Conservation (phyloP, 78 protist genomes). For the Dictyostelium intermedium region DNA sequence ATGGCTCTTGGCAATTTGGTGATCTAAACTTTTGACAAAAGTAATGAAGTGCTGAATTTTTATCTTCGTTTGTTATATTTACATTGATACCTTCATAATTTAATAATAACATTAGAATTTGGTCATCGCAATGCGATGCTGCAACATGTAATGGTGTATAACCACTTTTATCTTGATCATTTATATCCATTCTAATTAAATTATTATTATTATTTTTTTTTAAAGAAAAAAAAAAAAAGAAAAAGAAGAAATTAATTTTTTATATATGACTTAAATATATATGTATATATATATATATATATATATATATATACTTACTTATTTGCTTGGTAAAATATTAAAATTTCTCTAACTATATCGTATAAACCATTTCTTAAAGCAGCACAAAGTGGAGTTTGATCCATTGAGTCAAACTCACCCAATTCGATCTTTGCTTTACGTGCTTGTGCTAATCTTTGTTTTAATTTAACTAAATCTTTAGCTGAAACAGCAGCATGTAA, state of each 20-base stretch:
- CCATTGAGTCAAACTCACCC: conserved; percentile 36
- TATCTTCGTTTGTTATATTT: conserved; percentile 61
- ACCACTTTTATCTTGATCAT: conserved; percentile 55
- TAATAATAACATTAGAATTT: conserved; percentile 20
- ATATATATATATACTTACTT: conserved; percentile 23
- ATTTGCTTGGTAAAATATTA: conserved; percentile 27
- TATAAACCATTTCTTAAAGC: conserved; percentile 41
- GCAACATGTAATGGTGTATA: conserved; percentile 61
- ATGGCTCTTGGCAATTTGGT: conserved; percentile 83
- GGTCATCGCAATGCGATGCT: conserved; percentile 37
- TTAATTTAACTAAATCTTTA: conserved; percentile 23
- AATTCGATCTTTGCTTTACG: conserved; percentile 44
- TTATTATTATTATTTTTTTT: not conserved
- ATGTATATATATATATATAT: not conserved
- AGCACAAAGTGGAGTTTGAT: conserved; percentile 66
- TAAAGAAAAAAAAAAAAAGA: not conserved
- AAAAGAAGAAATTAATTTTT: too few species aligned
- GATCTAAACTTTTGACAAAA: conserved; percentile 74
- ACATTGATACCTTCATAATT: conserved; percentile 75
- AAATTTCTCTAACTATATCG: conserved; percentile 64
- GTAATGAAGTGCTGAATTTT: conserved; percentile 84
- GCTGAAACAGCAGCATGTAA: conserved; percentile 36
- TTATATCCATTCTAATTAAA: conserved; percentile 28
- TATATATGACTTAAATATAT: too few species aligned
- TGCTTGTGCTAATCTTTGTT: conserved; percentile 11